Percentiles rank a stretch among this genome's conserved stretches.
Conservation (phyloP, 176 grass and related monocot genomes). For the Aegilops bicornis region DNA sequence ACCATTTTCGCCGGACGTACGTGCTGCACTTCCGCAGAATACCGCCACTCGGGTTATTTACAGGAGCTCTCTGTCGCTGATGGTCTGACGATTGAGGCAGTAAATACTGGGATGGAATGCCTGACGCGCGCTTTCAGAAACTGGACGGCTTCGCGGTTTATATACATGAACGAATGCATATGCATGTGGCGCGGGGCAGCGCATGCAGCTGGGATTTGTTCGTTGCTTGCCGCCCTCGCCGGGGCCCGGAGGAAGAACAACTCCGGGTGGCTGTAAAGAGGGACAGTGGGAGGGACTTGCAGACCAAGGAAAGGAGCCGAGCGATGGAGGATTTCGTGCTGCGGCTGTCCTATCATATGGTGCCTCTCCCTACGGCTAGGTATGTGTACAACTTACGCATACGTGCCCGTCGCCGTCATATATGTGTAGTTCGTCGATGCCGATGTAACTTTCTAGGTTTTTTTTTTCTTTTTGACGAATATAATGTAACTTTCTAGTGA, state of each 20-base stretch:
- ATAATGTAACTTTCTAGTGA: not conserved
- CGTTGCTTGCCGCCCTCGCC: constrained; percentile 51
- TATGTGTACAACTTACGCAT: constrained; percentile 1
- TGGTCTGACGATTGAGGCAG: not conserved
- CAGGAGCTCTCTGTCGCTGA: not conserved
- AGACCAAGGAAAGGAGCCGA: constrained; percentile 45
- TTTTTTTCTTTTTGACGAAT: too few species aligned
- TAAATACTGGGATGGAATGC: not conserved
- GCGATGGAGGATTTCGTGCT: constrained; percentile 14
- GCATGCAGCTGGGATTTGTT: constrained; percentile 26
- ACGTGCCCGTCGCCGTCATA: not conserved
- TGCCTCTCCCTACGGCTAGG: not conserved
- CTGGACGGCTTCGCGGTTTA: not conserved
- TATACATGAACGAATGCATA: constrained; percentile 6
- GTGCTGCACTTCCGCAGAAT: not conserved
- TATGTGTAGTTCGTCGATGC: not conserved
- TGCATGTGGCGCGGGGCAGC: not conserved
- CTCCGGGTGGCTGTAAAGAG: not conserved
- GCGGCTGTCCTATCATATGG: not conserved
- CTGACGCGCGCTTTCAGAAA: not conserved
- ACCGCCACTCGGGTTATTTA: not conserved
- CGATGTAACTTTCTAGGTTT: not conserved
- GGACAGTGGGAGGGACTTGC: not conserved
- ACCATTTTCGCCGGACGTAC: constrained; percentile 31
- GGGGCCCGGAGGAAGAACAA: not conserved